These are phyloP conservation scores for Lactarius tabidus DNA, from an alignment of 768 basidiomycete species.

Conservation along the genomic window DNA sequence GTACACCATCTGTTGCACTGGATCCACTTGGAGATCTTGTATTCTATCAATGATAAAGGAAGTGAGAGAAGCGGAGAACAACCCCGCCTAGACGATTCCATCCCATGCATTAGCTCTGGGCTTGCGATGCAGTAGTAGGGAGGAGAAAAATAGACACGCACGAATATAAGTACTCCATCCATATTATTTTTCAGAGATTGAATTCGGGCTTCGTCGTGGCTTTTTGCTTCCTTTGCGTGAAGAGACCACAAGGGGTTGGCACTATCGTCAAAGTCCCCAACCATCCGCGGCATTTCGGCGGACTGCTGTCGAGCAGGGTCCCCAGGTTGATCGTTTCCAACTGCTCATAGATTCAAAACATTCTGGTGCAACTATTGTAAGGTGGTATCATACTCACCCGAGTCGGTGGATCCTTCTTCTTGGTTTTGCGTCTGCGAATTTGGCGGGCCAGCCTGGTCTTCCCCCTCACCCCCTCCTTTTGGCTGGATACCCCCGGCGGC, in stretches of 20 bases:
- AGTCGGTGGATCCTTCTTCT: neutral
- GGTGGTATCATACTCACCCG: neutral
- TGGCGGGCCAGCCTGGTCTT: neutral
- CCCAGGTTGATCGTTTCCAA: neutral
- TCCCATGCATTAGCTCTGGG: neutral
- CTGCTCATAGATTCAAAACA: neutral
- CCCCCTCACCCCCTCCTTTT: neutral
- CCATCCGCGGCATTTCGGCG: neutral
- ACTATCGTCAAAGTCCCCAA: conserved; percentile 33
- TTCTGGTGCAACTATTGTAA: neutral
- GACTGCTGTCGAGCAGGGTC: neutral
- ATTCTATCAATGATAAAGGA: neutral
- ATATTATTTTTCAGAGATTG: neutral
- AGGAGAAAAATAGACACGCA: conserved; percentile 22
- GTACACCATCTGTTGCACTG: neutral
- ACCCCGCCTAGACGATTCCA: neutral
- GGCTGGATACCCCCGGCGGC: neutral
- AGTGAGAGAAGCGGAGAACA: neutral
- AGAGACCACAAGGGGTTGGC: conserved; percentile 39
- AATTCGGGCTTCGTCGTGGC: neutral
- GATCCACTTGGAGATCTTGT: neutral
- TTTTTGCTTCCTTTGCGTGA: conserved; percentile 27
- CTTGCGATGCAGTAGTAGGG: neutral
- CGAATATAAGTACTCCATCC: conserved; percentile 34
- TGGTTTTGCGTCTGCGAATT: neutral